Evolutionary conservation across 2,329 filamentous ascomycete species (phyloP), one percentile per base, ranked within the genome.

Genomic region (Beauveria bassiana): DNA sequence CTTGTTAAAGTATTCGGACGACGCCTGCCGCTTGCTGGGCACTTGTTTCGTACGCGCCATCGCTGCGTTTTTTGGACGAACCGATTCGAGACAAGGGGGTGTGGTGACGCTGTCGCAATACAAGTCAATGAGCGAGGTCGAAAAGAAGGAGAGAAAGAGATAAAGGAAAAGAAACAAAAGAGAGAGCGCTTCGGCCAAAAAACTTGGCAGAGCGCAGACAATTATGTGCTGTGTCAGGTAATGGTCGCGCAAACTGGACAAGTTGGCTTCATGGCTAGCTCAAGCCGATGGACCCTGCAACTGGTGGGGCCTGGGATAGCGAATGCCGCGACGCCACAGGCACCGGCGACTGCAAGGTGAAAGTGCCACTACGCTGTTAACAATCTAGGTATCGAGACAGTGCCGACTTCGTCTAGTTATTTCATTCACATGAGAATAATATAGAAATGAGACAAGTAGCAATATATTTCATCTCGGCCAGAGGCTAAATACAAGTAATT

Each of bases 41-140:
- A 82, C 77, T 74, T 90, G 87, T 75, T 92, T 91, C 61, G 81
- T 82, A 69, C 88, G 85, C 63, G 87, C 88, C 89, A 92, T 91
- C 65, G 38, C 16, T 8, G 10, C 24, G n/a, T 28, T 40, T 10
- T 38, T 38, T 38, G 12, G 34, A 38, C 34, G 34, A 38, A 38
- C 34, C 34, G 34, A 38, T 38, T 38, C 34, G 34, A 38, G 34
- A 38, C 9, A 28, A 3, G 28, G 16, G 38, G n/a, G 16, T 2
- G 40, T 31, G 16, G 10, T n/a, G 28, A 47, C 5, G 43, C 28
- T 18, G 42, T 46, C 42, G 54, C 31, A 22, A 16, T 12, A 42
- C 20, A 28, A 5, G 12, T 40, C 22, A 49, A 47, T 57, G 28
- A 50, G 20, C 7, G 18, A 40, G 34, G n/a, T 9, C n/a, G 38